Conservation (phyloP, 1,284 basidiomycete species). For the Ceratobasidium sp. region DNA sequence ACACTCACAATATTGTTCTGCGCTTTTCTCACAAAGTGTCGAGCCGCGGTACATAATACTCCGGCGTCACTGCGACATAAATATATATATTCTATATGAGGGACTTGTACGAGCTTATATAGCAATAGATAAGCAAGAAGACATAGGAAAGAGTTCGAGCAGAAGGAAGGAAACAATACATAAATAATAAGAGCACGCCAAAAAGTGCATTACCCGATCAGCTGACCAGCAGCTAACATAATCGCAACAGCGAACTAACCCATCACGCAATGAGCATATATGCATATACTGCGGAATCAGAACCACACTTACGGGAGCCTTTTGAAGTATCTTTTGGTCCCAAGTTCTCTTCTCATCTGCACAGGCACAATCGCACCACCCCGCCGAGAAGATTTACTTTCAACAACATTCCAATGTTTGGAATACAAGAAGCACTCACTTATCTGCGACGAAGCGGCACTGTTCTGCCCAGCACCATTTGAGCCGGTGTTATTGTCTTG, state of each 20-base stretch:
- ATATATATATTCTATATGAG: too few relatives aligned
- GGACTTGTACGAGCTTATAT: too few relatives aligned
- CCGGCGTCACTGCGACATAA: too few relatives aligned
- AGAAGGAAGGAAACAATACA: too few relatives aligned
- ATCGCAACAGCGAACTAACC: constrained; percentile 7
- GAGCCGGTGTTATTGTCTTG: neutral
- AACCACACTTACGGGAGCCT: neutral
- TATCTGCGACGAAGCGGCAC: neutral
- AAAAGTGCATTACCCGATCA: neutral
- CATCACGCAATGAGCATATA: neutral
- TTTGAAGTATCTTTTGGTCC: constrained; percentile 3
- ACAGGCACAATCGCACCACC: neutral
- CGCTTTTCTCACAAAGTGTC: too few relatives aligned
- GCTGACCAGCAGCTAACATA: neutral
- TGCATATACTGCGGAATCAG: neutral
- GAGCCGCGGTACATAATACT: too few relatives aligned
- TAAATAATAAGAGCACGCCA: too few relatives aligned
- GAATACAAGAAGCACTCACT: constrained; percentile 9
- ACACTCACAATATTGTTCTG: too few relatives aligned
- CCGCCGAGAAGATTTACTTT: neutral
- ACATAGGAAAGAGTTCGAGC: too few relatives aligned
- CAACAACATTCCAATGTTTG: neutral
- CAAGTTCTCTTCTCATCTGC: constrained; percentile 2
- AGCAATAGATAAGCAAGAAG: too few relatives aligned
- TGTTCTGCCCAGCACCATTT: neutral